Percentiles rank a stretch among this genome's conserved stretches.
phyloP scores from a whole-genome alignment of 345 rosid species.

The Populus davidiana region DNA sequence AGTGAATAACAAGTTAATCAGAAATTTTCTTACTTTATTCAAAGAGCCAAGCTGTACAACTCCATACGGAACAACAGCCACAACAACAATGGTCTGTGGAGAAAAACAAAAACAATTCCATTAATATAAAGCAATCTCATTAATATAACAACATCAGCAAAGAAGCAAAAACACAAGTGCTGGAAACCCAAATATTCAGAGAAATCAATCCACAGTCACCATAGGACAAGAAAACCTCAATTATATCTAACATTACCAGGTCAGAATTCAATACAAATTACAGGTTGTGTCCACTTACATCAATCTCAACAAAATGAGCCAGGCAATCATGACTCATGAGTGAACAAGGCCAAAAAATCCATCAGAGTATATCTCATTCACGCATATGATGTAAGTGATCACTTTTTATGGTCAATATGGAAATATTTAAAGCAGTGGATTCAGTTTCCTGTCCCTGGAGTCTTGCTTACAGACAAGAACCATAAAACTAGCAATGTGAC shows the following conservation, averaged over 20 bases:
- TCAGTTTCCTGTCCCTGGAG: neutral
- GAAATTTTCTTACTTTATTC: constrained; percentile 53
- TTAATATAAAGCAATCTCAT: neutral
- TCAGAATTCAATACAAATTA: neutral
- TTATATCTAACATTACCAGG: neutral
- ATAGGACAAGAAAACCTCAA: neutral
- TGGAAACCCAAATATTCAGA: neutral
- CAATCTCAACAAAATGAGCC: neutral
- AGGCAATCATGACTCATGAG: neutral
- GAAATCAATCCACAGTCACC: neutral
- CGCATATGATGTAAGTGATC: no score
- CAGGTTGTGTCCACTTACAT: neutral
- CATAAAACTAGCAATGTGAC: neutral
- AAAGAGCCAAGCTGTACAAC: constrained; percentile 89
- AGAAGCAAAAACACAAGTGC: neutral
- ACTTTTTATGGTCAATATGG: neutral
- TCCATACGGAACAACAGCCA: constrained; percentile 74
- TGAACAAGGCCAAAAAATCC: neutral
- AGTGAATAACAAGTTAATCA: constrained; percentile 5
- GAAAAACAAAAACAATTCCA: constrained; percentile 2
- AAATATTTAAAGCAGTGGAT: neutral
- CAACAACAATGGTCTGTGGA: constrained; percentile 65
- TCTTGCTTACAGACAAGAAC: neutral
- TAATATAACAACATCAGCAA: neutral
- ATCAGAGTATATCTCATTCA: neutral